phyloP scores from a whole-genome alignment of 2,329 filamentous ascomycete species.

The Camillea tinctor region DNA sequence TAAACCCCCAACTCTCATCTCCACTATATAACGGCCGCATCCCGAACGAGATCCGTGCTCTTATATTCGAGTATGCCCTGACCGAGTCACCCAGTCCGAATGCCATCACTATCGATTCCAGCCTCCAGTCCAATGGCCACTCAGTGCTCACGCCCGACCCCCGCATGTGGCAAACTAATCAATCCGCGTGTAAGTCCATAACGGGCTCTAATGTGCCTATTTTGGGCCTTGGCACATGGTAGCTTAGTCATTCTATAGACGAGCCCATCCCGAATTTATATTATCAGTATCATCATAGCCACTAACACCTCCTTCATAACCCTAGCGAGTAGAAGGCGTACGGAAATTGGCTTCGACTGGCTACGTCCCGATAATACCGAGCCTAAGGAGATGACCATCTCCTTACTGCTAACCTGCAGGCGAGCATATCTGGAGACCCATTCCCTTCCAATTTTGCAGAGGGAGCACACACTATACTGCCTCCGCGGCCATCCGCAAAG shows the following conservation, averaged over 20 bases:
- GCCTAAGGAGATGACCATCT: conserved; percentile 20
- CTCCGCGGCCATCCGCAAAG: conserved; percentile 13
- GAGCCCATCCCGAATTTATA: conserved; percentile 12
- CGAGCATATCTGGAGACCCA: conserved; percentile 35
- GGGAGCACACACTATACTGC: conserved; percentile 32
- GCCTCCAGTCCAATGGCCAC: conserved; percentile 23
- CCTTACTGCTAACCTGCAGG: conserved; percentile 35
- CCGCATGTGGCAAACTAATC: neutral
- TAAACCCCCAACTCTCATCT: conserved; percentile 21
- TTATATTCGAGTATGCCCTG: conserved; percentile 35
- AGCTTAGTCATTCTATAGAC: conserved; percentile 18
- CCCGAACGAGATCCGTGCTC: conserved; percentile 33
- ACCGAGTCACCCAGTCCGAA: conserved; percentile 19
- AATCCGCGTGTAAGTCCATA: neutral
- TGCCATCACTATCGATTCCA: conserved; percentile 3
- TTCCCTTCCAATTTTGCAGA: conserved; percentile 28
- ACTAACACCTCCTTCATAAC: conserved; percentile 1
- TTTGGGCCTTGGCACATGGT: neutral
- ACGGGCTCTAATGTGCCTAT: neutral
- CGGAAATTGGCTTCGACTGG: conserved; percentile 23
- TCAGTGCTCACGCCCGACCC: conserved; percentile 1
- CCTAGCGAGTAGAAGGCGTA: neutral
- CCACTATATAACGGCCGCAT: conserved; percentile 21
- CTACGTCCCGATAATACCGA: conserved; percentile 32
- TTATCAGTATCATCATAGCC: neutral